Percentiles rank a stretch among this genome's conserved stretches.
These are phyloP conservation scores for Allantophomopsis lycopodina DNA, from an alignment of 2,329 filamentous ascomycete genomes.

Conservation along the genomic window DNA sequence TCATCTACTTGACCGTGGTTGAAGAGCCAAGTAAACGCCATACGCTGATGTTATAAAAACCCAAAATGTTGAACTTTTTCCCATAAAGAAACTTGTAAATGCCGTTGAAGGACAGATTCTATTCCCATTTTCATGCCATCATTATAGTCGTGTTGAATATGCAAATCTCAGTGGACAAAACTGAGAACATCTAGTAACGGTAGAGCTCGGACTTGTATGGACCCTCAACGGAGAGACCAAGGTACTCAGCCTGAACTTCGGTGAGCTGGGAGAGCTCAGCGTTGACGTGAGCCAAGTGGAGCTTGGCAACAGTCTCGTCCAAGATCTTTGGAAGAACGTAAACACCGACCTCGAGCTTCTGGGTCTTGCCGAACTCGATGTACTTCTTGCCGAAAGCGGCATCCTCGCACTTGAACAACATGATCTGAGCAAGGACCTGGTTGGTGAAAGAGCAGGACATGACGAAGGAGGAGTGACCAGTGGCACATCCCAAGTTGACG, in stretches of 20 bases:
- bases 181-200: slow-evolving; percentile 18
- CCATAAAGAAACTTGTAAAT: slow-evolving; percentile 21
- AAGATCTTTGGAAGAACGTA: slow-evolving; percentile 98
- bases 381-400: slow-evolving; percentile 85
- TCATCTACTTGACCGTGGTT: slow-evolving; percentile 22
- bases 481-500: slow-evolving; percentile 98
- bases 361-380: slow-evolving; percentile 84
- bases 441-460: slow-evolving; percentile 99
- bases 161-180: slow-evolving; percentile 4
- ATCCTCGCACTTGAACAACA: slow-evolving; percentile 89
- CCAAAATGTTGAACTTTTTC: slow-evolving; percentile 21
- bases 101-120: slow-evolving; percentile 49
- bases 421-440: slow-evolving; percentile 98
- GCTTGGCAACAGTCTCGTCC: slow-evolving; percentile 93
- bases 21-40: slow-evolving; percentile 24
- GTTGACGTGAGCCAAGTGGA: slow-evolving; percentile 89
- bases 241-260: slow-evolving; percentile 84
- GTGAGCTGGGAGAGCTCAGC: slow-evolving; percentile 84
- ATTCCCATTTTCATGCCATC: slow-evolving; percentile 45
- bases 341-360: slow-evolving; percentile 83
- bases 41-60: slow-evolving; percentile 14
- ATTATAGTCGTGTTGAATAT: slow-evolving; percentile 23
- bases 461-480: slow-evolving; percentile 98
- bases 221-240: slow-evolving; percentile 72
- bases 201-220: slow-evolving; percentile 90